Percentiles rank a stretch among this genome's conserved stretches.
These are phyloP conservation scores for Debaryomyces maramus DNA, from an alignment of 805 yeast genomes.

Conservation along the genomic window DNA sequence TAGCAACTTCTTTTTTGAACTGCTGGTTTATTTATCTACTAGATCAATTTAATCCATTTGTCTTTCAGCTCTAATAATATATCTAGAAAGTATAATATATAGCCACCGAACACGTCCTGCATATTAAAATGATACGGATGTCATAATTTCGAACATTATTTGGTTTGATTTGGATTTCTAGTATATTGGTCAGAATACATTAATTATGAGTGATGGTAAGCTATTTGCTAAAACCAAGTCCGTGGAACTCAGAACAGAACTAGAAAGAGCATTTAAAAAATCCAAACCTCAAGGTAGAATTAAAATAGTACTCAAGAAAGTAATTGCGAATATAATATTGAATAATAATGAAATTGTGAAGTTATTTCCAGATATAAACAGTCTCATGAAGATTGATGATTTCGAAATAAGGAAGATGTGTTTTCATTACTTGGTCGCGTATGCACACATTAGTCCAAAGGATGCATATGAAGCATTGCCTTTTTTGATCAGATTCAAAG, in stretches of 20 bases:
- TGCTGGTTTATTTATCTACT: too few relatives aligned
- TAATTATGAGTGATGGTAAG: conserved; percentile 38
- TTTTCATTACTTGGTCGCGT: conserved; percentile 61
- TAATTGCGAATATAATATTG: conserved; percentile 80
- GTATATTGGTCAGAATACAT: too few relatives aligned
- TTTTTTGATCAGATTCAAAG: conserved; percentile 52
- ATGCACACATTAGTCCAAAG: conserved; percentile 58
- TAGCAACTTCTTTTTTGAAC: too few relatives aligned
- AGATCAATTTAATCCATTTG: too few relatives aligned
- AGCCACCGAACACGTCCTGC: too few relatives aligned
- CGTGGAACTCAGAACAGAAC: conserved; percentile 40
- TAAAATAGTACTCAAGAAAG: conserved; percentile 54
- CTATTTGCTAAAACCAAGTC: conserved; percentile 40
- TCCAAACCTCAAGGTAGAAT: conserved; percentile 39
- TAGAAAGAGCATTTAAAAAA: conserved; percentile 44
- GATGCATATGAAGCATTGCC: conserved; percentile 57
- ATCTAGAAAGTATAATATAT: too few relatives aligned
- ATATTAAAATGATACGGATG: too few relatives aligned
- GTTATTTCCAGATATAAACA: conserved; percentile 63
- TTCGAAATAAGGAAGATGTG: conserved; percentile 71
- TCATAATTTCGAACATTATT: too few relatives aligned
- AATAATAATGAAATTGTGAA: conserved; percentile 75
- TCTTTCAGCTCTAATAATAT: too few relatives aligned
- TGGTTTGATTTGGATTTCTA: too few relatives aligned
- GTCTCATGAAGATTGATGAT: conserved; percentile 56